Percentiles rank a stretch among this genome's conserved stretches.
phyloP scores from a whole-genome alignment of 495 filamentous ascomycete genomes.

The Patellaria atrata region DNA sequence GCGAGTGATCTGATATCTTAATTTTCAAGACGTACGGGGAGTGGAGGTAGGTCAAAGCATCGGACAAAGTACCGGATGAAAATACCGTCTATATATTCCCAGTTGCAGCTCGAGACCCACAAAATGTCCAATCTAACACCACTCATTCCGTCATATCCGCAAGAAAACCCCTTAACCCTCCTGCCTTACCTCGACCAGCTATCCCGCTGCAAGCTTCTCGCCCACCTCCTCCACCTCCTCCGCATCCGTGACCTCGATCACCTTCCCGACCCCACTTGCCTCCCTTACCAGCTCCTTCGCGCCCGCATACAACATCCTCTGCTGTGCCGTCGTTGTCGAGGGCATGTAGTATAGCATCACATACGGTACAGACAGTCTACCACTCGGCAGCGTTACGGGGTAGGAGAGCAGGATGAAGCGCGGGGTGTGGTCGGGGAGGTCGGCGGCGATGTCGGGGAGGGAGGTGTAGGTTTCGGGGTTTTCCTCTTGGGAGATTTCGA shows the following conservation, averaged over 20 bases:
- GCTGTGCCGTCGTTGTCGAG: constrained; percentile 65
- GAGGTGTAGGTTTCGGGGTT: constrained; percentile 65
- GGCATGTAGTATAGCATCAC: constrained; percentile 89
- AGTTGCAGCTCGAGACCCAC: too few relatives aligned
- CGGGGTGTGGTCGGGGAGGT: constrained; percentile 83
- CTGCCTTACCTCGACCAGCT: too few relatives aligned
- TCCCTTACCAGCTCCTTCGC: constrained; percentile 91
- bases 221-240: constrained; percentile 69
- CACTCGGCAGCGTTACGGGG: constrained; percentile 61
- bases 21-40: too few relatives aligned
- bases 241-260: constrained; percentile 61
- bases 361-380: constrained; percentile 61
- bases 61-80: too few relatives aligned
- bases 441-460: constrained; percentile 66
- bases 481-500: constrained; percentile 71
- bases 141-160: too few relatives aligned
- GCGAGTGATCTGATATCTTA: too few relatives aligned
- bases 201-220: constrained; percentile 35
- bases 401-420: constrained; percentile 83
- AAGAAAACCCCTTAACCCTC: too few relatives aligned
- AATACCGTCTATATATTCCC: too few relatives aligned
- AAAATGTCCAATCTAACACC: too few relatives aligned
- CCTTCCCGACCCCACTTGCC: constrained; percentile 66
- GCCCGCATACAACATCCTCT: constrained; percentile 87
- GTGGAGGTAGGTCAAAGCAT: too few relatives aligned